phyloP scores from a whole-genome alignment of 495 filamentous ascomycete genomes.

The Platismatia glauca region DNA sequence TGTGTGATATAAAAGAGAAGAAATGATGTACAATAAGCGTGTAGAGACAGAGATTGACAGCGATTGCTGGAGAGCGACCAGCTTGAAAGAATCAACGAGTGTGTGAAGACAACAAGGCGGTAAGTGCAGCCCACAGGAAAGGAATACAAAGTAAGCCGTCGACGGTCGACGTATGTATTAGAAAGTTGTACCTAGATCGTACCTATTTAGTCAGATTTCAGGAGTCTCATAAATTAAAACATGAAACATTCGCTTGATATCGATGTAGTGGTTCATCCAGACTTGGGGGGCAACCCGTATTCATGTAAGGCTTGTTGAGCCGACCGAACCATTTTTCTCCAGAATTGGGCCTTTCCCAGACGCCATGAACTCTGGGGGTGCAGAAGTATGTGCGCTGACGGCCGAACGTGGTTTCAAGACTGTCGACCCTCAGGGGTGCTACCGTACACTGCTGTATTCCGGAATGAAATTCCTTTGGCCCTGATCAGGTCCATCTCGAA shows the following conservation, averaged over 20 bases:
- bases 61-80: background rate
- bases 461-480: background rate
- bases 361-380: background rate
- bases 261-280: too few relatives aligned
- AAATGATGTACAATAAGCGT: background rate
- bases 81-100: background rate
- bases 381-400: background rate
- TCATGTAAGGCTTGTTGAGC: background rate
- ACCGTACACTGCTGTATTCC: background rate
- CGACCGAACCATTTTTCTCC: background rate
- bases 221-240: background rate
- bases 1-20: background rate
- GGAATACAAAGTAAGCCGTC: background rate
- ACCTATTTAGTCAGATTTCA: background rate
- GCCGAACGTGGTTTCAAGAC: background rate
- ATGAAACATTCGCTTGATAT: conserved; percentile 5
- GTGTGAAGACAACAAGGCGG: background rate
- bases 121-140: background rate
- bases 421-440: background rate
- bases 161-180: background rate
- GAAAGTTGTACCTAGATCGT: background rate
- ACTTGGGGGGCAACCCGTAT: background rate
- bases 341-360: too few relatives aligned
- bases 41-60: background rate
- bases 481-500: background rate